Percentiles rank a stretch among this genome's conserved stretches.
These are phyloP conservation scores for Aureobasidium sp. DNA, from an alignment of 2,329 filamentous ascomycete genomes.

Conservation along the genomic window DNA sequence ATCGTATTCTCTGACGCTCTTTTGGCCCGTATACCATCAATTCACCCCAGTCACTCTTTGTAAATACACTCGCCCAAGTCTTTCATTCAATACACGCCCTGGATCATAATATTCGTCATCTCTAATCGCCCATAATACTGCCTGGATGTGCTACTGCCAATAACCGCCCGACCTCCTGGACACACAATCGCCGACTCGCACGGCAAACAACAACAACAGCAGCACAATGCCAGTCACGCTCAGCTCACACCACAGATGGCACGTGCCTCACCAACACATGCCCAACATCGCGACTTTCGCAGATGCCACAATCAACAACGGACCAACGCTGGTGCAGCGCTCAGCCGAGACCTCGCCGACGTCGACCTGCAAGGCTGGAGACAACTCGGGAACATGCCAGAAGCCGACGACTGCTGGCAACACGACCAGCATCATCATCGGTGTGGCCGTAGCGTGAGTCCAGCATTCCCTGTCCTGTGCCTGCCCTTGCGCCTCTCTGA, in stretches of 20 bases:
- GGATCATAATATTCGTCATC: not conserved
- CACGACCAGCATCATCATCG: conserved; percentile 28
- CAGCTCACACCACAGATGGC: conserved; percentile 10
- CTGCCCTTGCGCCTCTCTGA: not conserved
- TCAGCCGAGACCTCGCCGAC: conserved; percentile 15
- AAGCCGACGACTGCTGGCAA: conserved; percentile 24
- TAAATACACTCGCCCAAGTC: conserved; percentile 19
- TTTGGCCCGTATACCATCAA: not conserved
- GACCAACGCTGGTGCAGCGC: conserved; percentile 8
- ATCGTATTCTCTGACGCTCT: not conserved
- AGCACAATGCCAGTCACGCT: not conserved
- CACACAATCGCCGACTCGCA: not conserved
- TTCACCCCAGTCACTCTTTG: conserved; percentile 23
- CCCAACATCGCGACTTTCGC: not conserved
- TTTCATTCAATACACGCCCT: not conserved
- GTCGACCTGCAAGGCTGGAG: conserved; percentile 23
- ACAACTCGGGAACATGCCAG: conserved; percentile 23
- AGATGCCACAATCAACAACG: not conserved
- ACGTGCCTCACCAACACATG: conserved; percentile 8
- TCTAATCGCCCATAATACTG: conserved; percentile 5
- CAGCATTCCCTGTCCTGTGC: not conserved
- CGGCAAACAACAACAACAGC: not conserved
- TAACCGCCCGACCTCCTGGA: conserved; percentile 17
- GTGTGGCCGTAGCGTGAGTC: conserved; percentile 30
- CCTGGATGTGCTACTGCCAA: conserved; percentile 12